These are phyloP conservation scores for Otatea glauca DNA, from an alignment of 176 grass and related monocot species.

Conservation along the genomic window DNA sequence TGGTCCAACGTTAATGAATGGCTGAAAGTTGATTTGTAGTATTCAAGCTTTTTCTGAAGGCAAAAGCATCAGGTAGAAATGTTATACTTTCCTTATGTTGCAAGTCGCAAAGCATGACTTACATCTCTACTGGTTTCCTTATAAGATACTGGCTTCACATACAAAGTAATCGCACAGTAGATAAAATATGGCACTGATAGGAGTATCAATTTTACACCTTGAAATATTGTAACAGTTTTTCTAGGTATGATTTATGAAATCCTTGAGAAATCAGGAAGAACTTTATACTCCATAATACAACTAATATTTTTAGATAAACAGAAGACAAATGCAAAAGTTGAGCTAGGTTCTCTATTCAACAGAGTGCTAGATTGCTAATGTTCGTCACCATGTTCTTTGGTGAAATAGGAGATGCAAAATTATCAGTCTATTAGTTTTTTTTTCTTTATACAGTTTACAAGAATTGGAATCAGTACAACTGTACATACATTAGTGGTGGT, in stretches of 20 bases:
- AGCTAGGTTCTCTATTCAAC: neutral
- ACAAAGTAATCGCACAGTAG: neutral
- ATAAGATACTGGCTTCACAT: constrained; percentile 15
- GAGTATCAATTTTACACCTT: neutral
- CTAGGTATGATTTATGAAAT: neutral
- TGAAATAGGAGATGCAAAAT: neutral
- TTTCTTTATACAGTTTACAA: neutral
- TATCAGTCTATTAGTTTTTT: neutral
- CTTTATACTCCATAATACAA: neutral
- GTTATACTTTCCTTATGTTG: neutral
- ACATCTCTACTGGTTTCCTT: neutral
- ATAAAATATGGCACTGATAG: neutral
- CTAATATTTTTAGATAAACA: constrained; percentile 16
- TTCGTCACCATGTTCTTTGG: neutral
- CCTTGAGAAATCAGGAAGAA: neutral
- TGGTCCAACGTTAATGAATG: neutral
- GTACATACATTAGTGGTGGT: neutral
- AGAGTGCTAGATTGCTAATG: neutral
- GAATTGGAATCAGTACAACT: neutral
- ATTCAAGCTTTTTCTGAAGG: neutral
- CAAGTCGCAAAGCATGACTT: neutral
- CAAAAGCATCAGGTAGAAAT: neutral
- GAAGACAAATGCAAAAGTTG: neutral
- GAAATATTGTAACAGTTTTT: neutral
- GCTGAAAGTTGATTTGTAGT: neutral